A percentile compares a stretch with the other conserved stretches of the same genome.
Evolutionary conservation across 306 rosid species (phyloP).

Genomic region (Betula pendula): DNA sequence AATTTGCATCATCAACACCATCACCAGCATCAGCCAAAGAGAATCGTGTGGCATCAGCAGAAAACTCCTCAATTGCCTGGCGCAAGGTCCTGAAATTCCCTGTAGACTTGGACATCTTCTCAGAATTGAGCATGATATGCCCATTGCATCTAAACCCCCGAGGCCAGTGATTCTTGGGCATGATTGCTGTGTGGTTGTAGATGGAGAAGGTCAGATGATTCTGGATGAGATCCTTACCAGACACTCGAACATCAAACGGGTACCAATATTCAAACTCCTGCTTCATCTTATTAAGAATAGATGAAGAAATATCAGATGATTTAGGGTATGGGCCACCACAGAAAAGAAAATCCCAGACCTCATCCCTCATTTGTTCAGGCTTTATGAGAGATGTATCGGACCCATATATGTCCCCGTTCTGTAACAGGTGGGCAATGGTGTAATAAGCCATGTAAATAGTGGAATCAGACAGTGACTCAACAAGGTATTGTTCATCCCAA

Average conservation of each 20-base stretch:
- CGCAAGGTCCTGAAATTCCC: constrained; percentile 88
- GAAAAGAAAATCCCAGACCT: constrained; percentile 81
- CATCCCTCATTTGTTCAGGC: constrained; percentile 81
- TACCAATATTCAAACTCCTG: constrained; percentile 96
- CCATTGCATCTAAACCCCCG: constrained; percentile 94
- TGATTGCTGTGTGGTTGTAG: constrained; percentile 82
- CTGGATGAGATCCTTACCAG: constrained; percentile 93
- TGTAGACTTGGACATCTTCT: constrained; percentile 95
- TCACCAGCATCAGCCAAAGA: constrained; percentile 97
- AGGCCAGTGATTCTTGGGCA: constrained; percentile 78
- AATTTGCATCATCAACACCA: constrained; percentile 94
- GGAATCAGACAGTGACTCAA: constrained; percentile 90
- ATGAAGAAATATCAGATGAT: constrained; percentile 57
- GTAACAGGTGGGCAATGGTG: constrained; percentile 77
- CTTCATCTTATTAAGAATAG: constrained; percentile 69
- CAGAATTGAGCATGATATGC: constrained; percentile 83
- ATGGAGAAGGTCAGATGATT: constrained; percentile 84
- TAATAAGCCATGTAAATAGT: constrained; percentile 96
- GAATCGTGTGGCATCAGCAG: constrained; percentile 90
- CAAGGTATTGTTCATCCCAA: constrained; percentile 84
- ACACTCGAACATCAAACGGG: constrained; percentile 89
- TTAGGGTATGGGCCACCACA: constrained; percentile 69
- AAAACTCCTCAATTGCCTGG: constrained; percentile 86
- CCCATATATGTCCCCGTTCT: constrained; percentile 73
- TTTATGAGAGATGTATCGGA: constrained; percentile 46